phyloP scores from a whole-genome alignment of 768 basidiomycete genomes.

The Tylopilus vinaceipallidus region DNA sequence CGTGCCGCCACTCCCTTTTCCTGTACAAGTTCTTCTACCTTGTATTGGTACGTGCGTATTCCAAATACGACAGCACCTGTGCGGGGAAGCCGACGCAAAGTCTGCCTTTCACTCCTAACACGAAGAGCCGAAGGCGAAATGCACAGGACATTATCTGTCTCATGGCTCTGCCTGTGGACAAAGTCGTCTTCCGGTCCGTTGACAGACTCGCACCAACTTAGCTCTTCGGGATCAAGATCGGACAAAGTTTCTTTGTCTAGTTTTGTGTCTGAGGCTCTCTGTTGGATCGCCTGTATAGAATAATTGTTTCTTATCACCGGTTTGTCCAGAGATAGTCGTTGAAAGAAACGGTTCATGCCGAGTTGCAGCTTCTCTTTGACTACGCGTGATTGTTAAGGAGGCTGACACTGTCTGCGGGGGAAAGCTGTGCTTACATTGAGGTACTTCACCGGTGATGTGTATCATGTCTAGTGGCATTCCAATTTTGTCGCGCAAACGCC shows the following conservation, averaged over 20 bases:
- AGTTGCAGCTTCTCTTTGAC: constrained; percentile 62
- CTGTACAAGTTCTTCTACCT: constrained; percentile 47
- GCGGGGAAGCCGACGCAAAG: constrained; percentile 58
- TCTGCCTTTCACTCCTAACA: constrained; percentile 69
- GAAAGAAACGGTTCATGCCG: constrained; percentile 72
- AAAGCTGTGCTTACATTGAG: constrained; percentile 54
- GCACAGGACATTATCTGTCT: constrained; percentile 1
- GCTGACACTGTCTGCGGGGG: not conserved
- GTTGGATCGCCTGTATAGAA: constrained; percentile 39
- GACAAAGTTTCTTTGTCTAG: constrained; percentile 11
- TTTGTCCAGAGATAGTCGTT: constrained; percentile 61
- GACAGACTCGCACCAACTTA: constrained; percentile 58
- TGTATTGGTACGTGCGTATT: constrained; percentile 64
- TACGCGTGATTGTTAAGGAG: constrained; percentile 28
- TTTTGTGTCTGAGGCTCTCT: not conserved
- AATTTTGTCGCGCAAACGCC: constrained; percentile 80
- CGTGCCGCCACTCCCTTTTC: constrained; percentile 64
- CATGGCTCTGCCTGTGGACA: constrained; percentile 21
- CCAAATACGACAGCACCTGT: constrained; percentile 71
- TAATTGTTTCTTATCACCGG: constrained; percentile 77
- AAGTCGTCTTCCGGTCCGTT: constrained; percentile 55
- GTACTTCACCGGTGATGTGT: constrained; percentile 62
- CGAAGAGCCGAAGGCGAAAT: constrained; percentile 45
- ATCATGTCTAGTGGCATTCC: constrained; percentile 73
- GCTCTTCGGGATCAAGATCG: constrained; percentile 60